phyloP scores from a whole-genome alignment of 2,329 filamentous ascomycete species.

The Fusarium fujikuroi region DNA sequence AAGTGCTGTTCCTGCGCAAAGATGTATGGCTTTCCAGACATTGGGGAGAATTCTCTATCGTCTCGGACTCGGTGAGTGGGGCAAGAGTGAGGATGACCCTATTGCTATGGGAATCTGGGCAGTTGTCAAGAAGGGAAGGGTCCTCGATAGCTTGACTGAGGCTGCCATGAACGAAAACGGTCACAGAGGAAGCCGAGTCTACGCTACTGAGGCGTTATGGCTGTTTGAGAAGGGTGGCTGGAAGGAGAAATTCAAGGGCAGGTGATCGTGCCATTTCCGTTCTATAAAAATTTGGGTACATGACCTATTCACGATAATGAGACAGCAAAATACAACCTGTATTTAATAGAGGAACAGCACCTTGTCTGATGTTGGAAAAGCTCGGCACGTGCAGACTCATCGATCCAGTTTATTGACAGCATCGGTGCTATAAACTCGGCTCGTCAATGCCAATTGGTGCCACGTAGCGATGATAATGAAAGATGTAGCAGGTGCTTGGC shows the following conservation, averaged over 20 bases:
- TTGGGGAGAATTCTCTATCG: slow-evolving; percentile 86
- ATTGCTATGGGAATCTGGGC: slow-evolving; percentile 86
- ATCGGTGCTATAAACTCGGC: not conserved
- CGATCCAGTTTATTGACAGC: not conserved
- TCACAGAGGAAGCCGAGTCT: slow-evolving; percentile 83
- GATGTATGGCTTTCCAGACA: slow-evolving; percentile 92
- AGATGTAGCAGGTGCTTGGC: not conserved
- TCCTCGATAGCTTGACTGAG: slow-evolving; percentile 80
- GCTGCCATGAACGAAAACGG: slow-evolving; percentile 76
- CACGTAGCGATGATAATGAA: slow-evolving; percentile 8
- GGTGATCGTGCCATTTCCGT: slow-evolving; percentile 46
- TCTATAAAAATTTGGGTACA: too few species aligned
- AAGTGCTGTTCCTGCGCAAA: slow-evolving; percentile 84
- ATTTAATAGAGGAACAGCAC: not conserved
- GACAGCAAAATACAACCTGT: not conserved
- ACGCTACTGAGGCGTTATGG: slow-evolving; percentile 92
- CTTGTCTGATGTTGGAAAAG: not conserved
- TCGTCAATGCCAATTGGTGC: slow-evolving; percentile 6
- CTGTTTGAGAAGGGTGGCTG: slow-evolving; percentile 78
- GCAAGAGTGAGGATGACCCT: slow-evolving; percentile 66
- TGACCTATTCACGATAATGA: not conserved
- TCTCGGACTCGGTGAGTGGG: slow-evolving; percentile 77
- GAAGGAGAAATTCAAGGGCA: slow-evolving; percentile 71
- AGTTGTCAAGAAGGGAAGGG: slow-evolving; percentile 78
- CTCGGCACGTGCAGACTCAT: not conserved